These are phyloP conservation scores for Backusella westeae DNA, from an alignment of 192 early-diverging fungal species.

Conservation along the genomic window DNA sequence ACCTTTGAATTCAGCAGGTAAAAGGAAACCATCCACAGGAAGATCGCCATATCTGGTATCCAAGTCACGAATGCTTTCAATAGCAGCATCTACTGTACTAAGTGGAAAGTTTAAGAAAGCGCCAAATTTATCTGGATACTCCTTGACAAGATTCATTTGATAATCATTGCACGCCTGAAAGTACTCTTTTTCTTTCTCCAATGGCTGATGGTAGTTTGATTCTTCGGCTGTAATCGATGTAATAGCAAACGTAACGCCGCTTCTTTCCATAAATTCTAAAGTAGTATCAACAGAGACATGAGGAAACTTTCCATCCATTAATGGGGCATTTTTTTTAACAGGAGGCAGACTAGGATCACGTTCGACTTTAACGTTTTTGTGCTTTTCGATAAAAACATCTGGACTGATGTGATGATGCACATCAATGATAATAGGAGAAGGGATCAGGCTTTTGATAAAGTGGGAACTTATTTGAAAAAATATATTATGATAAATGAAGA, in stretches of 20 bases:
- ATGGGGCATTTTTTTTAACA: neutral
- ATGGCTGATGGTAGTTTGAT: neutral
- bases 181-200: neutral
- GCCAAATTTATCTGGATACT: neutral
- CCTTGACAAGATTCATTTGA: neutral
- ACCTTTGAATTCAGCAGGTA: neutral
- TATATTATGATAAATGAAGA: no score
- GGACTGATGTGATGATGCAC: neutral
- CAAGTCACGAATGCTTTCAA: neutral
- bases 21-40: neutral
- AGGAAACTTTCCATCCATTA: neutral
- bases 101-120: neutral
- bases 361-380: neutral
- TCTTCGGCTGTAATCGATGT: neutral
- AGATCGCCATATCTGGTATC: neutral
- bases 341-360: neutral
- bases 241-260: neutral
- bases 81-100: neutral
- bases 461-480: no score
- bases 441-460: neutral
- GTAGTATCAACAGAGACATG: neutral
- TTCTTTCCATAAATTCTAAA: neutral
- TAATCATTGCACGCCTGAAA: neutral
- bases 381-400: neutral
- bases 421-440: neutral